Base-by-base conservation (phyloP, 2,329 filamentous ascomycete genomes). In the Clonostachys byssicola region DNA sequence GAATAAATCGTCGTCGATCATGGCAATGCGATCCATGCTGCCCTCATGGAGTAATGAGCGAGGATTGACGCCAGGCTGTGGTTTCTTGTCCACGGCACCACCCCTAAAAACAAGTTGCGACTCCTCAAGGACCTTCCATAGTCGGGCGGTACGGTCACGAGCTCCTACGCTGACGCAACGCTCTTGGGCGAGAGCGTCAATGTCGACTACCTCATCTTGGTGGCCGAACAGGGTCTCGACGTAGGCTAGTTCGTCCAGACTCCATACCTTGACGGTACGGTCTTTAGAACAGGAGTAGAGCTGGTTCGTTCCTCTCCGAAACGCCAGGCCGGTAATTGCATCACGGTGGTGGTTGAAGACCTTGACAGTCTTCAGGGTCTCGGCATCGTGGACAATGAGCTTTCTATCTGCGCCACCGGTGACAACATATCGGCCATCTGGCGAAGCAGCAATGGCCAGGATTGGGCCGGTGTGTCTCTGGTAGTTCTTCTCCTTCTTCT, bases 81-180 rank as follows among this genome's bases (percentile, higher is more conserved):
- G 80, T 56, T 77, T 80, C 56, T 78, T 80, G 52, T 78, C 75
- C 23, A 76, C 73, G 40, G 84, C 87, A 52, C 91, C 90, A 49
- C 92, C 92, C 43, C 92, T 86, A 68, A 97, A 99, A 3, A 97
- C 92, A 7, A 99, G 80, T 64, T 99, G 94, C 2, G 88, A 89
- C 70, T 99, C 92, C 58, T 99, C 94, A 5, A 89, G 83, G 2
- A 99, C 92, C 67, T 96, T 96, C 94, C 94, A 99, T 56, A 96
- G 71, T 49, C 94, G 80, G 38, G 92, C 94, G 3, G 92, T 96
- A 48, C 92, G 85, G 65, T 99, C 94, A 54, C 94, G 80, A 6
- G 90, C 87, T 47, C 94, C 94, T 16, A 96, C 94, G 51, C 86
- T 94, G 50, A 97, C 78, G 62, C 94, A 96, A 43, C 90, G 85